Evolutionary conservation across 1,284 basidiomycete genomes (phyloP).

Genomic region (Thecaphora frezii): DNA sequence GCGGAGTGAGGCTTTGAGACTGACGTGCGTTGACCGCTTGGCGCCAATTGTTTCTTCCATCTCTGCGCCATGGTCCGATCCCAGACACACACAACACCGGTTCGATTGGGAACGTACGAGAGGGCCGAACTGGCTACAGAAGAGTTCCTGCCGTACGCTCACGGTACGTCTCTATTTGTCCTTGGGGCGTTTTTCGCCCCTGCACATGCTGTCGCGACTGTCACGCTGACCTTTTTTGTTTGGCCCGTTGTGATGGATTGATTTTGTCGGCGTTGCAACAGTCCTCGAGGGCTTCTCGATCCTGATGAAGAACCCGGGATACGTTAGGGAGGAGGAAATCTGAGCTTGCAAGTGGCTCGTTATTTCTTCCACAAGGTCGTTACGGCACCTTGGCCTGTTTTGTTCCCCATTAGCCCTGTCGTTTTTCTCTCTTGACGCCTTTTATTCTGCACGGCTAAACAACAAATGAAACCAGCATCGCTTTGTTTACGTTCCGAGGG

Average conservation of each 20-base stretch:
- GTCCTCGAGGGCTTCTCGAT: conserved; percentile 55
- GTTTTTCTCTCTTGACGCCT: no score
- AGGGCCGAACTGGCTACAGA: conserved; percentile 94
- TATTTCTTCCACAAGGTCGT: no score
- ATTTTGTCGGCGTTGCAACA: neutral
- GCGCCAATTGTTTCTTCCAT: no score
- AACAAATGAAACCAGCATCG: no score
- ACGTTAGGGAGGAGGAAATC: conserved; percentile 53
- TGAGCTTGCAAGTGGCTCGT: no score
- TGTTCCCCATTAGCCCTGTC: no score
- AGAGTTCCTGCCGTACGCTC: conserved; percentile 87
- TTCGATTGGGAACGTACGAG: conserved; percentile 88
- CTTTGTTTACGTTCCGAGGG: no score
- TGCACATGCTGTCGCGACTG: neutral
- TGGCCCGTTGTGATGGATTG: neutral
- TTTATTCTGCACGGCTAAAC: no score
- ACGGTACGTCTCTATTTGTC: conserved; percentile 75
- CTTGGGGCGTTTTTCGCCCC: neutral
- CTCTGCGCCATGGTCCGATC: no score
- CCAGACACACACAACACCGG: conserved; percentile 93
- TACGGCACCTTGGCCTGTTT: no score
- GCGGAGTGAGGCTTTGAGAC: no score
- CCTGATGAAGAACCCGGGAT: conserved; percentile 61
- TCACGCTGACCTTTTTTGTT: neutral
- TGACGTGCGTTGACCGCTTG: no score